Conservation (phyloP, 2,329 filamentous ascomycete genomes). For the Ploettnerulaceae sp. region DNA sequence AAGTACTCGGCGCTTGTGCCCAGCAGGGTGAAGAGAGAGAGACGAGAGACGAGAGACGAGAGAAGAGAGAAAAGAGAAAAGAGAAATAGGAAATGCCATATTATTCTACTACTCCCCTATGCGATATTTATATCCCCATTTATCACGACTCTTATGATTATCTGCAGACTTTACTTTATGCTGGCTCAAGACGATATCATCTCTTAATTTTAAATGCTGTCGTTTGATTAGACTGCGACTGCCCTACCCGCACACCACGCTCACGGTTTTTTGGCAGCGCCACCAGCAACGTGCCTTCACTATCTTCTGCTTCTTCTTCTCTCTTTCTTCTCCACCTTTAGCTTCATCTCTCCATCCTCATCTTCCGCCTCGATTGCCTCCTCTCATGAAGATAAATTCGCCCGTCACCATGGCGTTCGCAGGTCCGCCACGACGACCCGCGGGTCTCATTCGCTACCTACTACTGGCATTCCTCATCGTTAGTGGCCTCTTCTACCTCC, state of each 20-base stretch:
- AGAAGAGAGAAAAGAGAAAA: too few species aligned
- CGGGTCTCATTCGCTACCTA: slow-evolving; percentile 23
- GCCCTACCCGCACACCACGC: not conserved
- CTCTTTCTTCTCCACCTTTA: not conserved
- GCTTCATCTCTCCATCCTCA: not conserved
- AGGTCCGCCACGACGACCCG: slow-evolving; percentile 28
- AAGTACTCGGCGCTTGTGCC: too few species aligned
- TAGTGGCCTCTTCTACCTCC: slow-evolving; percentile 14
- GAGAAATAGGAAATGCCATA: too few species aligned
- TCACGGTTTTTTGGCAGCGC: not conserved
- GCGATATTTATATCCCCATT: too few species aligned
- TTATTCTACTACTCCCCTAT: too few species aligned
- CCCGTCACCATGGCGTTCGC: slow-evolving; percentile 30
- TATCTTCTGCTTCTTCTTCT: not conserved
- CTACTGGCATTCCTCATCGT: slow-evolving; percentile 13
- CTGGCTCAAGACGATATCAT: too few species aligned
- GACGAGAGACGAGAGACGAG: too few species aligned
- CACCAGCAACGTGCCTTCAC: not conserved
- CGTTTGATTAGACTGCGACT: too few species aligned
- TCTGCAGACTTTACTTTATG: too few species aligned
- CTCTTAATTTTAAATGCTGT: too few species aligned
- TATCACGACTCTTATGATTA: too few species aligned
- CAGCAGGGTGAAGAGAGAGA: too few species aligned
- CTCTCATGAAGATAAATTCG: slow-evolving; percentile 27
- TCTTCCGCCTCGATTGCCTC: not conserved